Percentiles rank a stretch among this genome's conserved stretches.
Conservation (phyloP, 352 stramenopile genomes). For the Phytophthora constricta region DNA sequence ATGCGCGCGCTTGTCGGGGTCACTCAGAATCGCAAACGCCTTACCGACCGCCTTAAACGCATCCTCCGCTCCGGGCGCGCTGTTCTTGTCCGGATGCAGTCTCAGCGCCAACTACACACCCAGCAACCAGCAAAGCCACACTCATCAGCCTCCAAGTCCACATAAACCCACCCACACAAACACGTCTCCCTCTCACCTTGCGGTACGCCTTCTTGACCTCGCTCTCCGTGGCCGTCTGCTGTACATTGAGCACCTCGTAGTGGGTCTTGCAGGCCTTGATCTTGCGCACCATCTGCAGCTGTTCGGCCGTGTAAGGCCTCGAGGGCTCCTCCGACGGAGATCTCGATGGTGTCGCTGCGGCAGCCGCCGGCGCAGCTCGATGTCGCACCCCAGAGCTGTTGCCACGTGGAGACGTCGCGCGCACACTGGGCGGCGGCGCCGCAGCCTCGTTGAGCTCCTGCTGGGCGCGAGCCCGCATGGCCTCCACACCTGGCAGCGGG, state of each 20-base stretch:
- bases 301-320: constrained; percentile 77
- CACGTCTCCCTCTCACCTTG: constrained; percentile 57
- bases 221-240: constrained; percentile 74
- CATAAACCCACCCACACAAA: constrained; percentile 1
- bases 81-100: constrained; percentile 96
- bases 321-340: constrained; percentile 47
- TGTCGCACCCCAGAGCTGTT: constrained; percentile 37
- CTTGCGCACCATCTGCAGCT: constrained; percentile 87
- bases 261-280: constrained; percentile 90
- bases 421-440: constrained; percentile 24
- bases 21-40: constrained; percentile 93
- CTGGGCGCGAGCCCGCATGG: constrained; percentile 75
- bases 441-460: constrained; percentile 60
- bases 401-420: constrained; percentile 40
- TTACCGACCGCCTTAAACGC: constrained; percentile 97
- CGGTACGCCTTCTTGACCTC: constrained; percentile 93
- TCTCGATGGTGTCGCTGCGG: constrained; percentile 37
- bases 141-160: constrained; percentile 9
- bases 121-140: constrained; percentile 8
- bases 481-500: constrained; percentile 84
- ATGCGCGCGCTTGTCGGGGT: constrained; percentile 87
- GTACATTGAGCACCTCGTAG: constrained; percentile 88
- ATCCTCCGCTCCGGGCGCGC: constrained; percentile 95
- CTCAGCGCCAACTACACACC: constrained; percentile 91
- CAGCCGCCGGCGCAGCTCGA: constrained; percentile 31